Evolutionary conservation across 2,329 filamentous ascomycete genomes (phyloP).

Genomic region (Sporothrix pallida): DNA sequence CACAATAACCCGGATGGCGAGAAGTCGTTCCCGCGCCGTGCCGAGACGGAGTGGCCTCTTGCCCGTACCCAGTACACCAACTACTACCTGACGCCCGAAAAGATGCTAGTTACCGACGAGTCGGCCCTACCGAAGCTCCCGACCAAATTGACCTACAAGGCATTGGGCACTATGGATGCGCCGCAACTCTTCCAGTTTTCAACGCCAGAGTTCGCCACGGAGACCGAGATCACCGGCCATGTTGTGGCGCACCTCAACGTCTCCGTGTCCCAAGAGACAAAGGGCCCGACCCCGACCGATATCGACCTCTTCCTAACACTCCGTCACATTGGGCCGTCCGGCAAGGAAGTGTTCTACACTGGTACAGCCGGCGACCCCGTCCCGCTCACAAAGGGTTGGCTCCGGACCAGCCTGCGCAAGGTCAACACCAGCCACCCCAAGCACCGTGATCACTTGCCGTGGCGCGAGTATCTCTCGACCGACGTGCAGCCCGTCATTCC

Average conservation of each 20-base stretch:
- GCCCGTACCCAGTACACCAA: constrained; percentile 67
- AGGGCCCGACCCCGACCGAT: constrained; percentile 49
- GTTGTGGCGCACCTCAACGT: constrained; percentile 62
- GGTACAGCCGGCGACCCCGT: constrained; percentile 69
- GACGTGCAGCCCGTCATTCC: constrained; percentile 61
- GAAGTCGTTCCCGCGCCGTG: constrained; percentile 58
- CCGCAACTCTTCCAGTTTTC: constrained; percentile 59
- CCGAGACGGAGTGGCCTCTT: constrained; percentile 70
- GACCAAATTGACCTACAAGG: constrained; percentile 58
- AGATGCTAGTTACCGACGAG: constrained; percentile 44
- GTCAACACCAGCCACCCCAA: constrained; percentile 56
- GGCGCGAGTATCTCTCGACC: constrained; percentile 62
- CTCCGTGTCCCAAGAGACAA: constrained; percentile 51
- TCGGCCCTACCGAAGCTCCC: not conserved
- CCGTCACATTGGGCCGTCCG: constrained; percentile 60
- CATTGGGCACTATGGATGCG: constrained; percentile 62
- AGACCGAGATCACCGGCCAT: constrained; percentile 74
- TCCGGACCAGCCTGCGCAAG: constrained; percentile 55
- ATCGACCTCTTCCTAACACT: constrained; percentile 70
- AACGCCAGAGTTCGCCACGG: constrained; percentile 59
- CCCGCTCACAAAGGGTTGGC: constrained; percentile 56
- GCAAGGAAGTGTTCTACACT: constrained; percentile 67
- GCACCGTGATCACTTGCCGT: constrained; percentile 60
- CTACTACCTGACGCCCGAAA: constrained; percentile 61
- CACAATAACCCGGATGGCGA: constrained; percentile 69